Base-by-base conservation (phyloP, 75 land plant species). In the Pinus tabuliformis region DNA sequence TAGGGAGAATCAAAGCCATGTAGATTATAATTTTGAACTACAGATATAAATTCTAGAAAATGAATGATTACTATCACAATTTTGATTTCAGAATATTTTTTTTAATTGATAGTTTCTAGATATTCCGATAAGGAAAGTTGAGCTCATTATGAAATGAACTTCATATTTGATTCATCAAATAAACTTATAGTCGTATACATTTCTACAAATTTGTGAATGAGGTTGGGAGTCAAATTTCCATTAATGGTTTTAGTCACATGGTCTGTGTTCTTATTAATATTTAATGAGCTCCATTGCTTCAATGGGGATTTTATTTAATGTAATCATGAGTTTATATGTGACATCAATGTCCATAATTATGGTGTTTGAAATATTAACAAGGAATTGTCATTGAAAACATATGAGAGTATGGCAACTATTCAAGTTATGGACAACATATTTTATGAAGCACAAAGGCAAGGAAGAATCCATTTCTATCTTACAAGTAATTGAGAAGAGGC, bases 371-470 rank as follows among this genome's bases (percentile, higher is more conserved):
- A 94, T 92, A 77, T 92, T 33, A 85, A 81, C 70, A 82, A 85
- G 71, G 87, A 87, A 56, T 65, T 88, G 57, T 87, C 91, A 7
- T 14, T 88, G 58, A 89, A 88, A 75, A 92, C 91, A 81, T 91
- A 90, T 81, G 79, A 49, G 2, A 76, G 87, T 57, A 94, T 94
- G 97, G 88, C 90, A 3, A 85, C 85, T 4, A 84, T 94, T 37
- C 94, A 94, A 76, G 66, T 80, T 42, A 90, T 94, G 92, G 97
- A 94, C 79, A 83, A 80, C 63, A 83, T 91, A 3, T 94, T 94
- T 59, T 94, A 88, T 73, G 97, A 91, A 80, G 97, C 97, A 26
- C 94, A 91, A 75, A 82, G 94, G 78, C 91, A 91, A 82, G 97
- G 97, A 45, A 85, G 92, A 66, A 88, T 94, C 59, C 85, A 92